Percentiles rank a stretch among this genome's conserved stretches.
phyloP scores from a whole-genome alignment of 192 early-diverging fungal genomes.

The Phlyctochytrium bullatum region DNA sequence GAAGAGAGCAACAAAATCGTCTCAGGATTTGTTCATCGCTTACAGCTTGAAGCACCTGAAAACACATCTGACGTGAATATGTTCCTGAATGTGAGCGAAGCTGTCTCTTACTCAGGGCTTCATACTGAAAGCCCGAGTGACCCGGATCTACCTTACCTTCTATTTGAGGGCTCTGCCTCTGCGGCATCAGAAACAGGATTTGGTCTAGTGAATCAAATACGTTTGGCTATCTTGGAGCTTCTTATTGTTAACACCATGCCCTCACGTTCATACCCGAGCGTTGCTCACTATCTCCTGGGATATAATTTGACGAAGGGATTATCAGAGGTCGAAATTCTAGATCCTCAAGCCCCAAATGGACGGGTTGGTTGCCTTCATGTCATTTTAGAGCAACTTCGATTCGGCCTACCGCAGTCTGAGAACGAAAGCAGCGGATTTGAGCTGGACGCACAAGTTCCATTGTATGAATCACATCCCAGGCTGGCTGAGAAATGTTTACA shows the following conservation, averaged over 20 bases:
- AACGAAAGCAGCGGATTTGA: slow-evolving; percentile 24
- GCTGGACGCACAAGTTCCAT: slow-evolving; percentile 30
- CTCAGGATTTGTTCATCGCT: slow-evolving; percentile 71
- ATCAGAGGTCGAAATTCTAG: slow-evolving; percentile 36
- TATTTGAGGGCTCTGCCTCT: slow-evolving; percentile 13
- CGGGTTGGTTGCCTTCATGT: slow-evolving; percentile 41
- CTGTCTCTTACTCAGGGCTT: too few relatives aligned
- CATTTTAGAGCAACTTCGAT: slow-evolving; percentile 38
- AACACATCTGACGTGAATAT: slow-evolving; percentile 13
- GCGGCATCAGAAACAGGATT: neutral
- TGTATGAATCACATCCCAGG: slow-evolving; percentile 68
- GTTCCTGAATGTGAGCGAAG: neutral
- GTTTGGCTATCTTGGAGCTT: slow-evolving; percentile 81
- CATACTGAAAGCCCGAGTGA: slow-evolving; percentile 22
- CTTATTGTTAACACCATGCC: slow-evolving; percentile 71
- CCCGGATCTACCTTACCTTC: slow-evolving; percentile 18
- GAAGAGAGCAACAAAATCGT: slow-evolving; percentile 68
- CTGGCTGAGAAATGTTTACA: slow-evolving; percentile 87
- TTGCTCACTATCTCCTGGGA: slow-evolving; percentile 90
- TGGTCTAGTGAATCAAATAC: slow-evolving; percentile 57
- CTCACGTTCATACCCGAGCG: slow-evolving; percentile 58
- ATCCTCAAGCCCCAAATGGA: slow-evolving; percentile 34
- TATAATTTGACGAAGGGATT: slow-evolving; percentile 55
- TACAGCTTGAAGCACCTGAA: slow-evolving; percentile 66
- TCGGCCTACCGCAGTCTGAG: neutral